Evolutionary conservation across 768 basidiomycete species (phyloP).

Genomic region (Tulasnella sp.): DNA sequence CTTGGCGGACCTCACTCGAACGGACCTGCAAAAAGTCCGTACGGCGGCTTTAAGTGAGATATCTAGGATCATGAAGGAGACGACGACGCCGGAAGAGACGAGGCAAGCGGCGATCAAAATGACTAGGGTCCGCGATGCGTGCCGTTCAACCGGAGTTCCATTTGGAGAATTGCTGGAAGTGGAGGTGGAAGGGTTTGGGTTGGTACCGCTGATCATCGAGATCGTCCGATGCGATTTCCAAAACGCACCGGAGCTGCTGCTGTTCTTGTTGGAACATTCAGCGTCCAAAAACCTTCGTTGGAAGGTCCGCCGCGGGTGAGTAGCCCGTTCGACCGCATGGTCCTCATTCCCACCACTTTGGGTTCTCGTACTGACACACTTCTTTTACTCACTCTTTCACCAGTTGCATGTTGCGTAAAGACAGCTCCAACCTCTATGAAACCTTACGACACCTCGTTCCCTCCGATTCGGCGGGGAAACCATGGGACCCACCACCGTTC

Average conservation of each 20-base stretch:
- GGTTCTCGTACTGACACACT: neutral
- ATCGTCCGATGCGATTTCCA: constrained; percentile 25
- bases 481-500: constrained; percentile 20
- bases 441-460: constrained; percentile 21
- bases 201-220: constrained; percentile 21
- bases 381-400: neutral
- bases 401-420: constrained; percentile 24
- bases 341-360: neutral
- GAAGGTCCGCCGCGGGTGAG: constrained; percentile 21
- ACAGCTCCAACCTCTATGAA: constrained; percentile 21
- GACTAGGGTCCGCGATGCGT: constrained; percentile 9
- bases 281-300: constrained; percentile 19
- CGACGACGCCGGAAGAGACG: neutral
- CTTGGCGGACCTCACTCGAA: neutral
- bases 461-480: neutral
- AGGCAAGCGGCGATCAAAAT: constrained; percentile 8
- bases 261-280: constrained; percentile 22
- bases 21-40: constrained; percentile 17
- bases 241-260: constrained; percentile 13
- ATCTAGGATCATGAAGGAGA: neutral
- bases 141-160: constrained; percentile 9
- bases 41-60: neutral
- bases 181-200: constrained; percentile 10
- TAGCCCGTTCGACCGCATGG: neutral
- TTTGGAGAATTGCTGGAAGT: constrained; percentile 21